Evolutionary conservation across 108 stramenopile species (phyloP), one percentile per base, ranked within the genome.

Genomic region (Asterionellopsis glacialis): DNA sequence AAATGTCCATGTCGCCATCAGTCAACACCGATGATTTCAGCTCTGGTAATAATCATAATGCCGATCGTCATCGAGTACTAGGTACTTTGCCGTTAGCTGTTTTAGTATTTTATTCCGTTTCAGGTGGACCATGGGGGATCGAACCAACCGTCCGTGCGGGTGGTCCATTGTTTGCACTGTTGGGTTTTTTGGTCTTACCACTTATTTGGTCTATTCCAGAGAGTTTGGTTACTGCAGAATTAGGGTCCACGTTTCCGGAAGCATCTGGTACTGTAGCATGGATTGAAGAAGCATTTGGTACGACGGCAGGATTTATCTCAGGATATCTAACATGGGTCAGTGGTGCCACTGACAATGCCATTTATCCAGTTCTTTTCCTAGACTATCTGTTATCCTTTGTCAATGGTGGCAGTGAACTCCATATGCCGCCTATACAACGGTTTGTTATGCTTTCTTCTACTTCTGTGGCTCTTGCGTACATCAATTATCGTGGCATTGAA

Each of bases 161-260:
- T 11, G 96, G 96, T 0, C 82, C 88, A 24, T 79, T 93, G 47
- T 90, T 87, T 50, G 76, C 96, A n/a, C 65, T 98, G 10, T 51
- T 94, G 6, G 97, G 70, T 11, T 93, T 93, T 55, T 42, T 79
- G n/a, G 44, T 94, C 3, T 64, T 94, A 39, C 97, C 95, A 0
- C 44, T 96, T 19, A 44, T 97, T 0, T 98, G 96, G 96, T 83
- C 90, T 0, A n/a, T 94, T 1, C 95, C 91, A n/a, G 97, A 98
- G 64, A 89, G 90, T 1, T 62, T 93, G 41, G 83, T 98, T 52
- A 96, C 96, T 11, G 90, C 91, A 25, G 94, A 96, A 63, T 64
- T 96, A 40, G 84, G 87, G 19, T 67, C 84, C 3, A 64, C 90
- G n/a, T 96, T 90, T 66, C 93, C 94, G n/a, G 94, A 95, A 27